Percentiles rank a stretch among this genome's conserved stretches.
These are phyloP conservation scores for Chenopodium suecicum DNA, from an alignment of 148 eudicot species.

Conservation along the genomic window DNA sequence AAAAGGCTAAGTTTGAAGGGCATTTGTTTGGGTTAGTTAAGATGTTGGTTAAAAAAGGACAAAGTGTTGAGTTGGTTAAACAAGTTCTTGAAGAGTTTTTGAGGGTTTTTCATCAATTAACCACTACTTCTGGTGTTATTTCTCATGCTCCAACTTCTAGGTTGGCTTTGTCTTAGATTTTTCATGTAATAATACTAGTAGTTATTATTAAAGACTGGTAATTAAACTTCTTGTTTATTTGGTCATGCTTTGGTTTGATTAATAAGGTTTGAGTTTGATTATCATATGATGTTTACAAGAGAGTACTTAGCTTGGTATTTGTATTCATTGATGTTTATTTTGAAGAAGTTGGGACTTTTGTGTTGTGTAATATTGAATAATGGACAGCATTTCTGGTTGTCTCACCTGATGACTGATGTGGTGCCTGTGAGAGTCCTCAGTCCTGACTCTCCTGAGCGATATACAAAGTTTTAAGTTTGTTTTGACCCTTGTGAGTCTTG, in stretches of 20 bases:
- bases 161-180: not conserved
- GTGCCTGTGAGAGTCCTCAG: too few relatives aligned
- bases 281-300: too few relatives aligned
- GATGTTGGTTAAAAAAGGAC: slow-evolving; percentile 45
- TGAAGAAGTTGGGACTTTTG: too few relatives aligned
- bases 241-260: not conserved
- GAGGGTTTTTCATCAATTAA: slow-evolving; percentile 47
- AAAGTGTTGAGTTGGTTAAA: slow-evolving; percentile 34
- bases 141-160: not conserved
- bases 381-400: too few relatives aligned
- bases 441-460: too few relatives aligned
- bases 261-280: not conserved
- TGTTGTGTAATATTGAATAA: too few relatives aligned
- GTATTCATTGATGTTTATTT: too few relatives aligned
- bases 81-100: slow-evolving; percentile 55
- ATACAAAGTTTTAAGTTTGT: too few relatives aligned
- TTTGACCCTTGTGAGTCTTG: too few relatives aligned
- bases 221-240: slow-evolving; percentile 9
- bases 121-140: not conserved
- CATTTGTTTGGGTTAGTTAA: slow-evolving; percentile 48
- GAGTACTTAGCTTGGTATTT: too few relatives aligned
- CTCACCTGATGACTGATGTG: too few relatives aligned
- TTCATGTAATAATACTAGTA: too few relatives aligned
- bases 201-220: not conserved
- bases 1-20: slow-evolving; percentile 42